Conservation (phyloP, 2,329 filamentous ascomycete genomes). For the Hypoxylon sp. region DNA sequence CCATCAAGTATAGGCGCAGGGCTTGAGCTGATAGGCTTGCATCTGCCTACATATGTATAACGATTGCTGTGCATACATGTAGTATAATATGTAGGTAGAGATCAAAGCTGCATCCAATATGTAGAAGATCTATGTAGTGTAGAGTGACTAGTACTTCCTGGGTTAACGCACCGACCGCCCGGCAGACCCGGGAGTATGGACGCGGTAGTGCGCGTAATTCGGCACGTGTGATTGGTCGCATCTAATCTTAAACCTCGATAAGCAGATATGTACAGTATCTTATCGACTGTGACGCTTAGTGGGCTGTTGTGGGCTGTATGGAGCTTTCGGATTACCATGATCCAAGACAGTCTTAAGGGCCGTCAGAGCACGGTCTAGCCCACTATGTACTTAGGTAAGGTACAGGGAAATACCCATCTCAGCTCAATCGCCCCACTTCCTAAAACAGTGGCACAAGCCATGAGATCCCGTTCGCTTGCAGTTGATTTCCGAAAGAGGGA, state of each 20-base stretch:
- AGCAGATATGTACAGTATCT: conserved; percentile 11
- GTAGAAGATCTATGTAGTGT: conserved; percentile 20
- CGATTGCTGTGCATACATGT: conserved; percentile 6
- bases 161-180: conserved; percentile 28
- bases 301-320: conserved; percentile 13
- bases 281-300: conserved; percentile 8
- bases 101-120: conserved; percentile 25
- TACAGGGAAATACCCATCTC: conserved; percentile 13
- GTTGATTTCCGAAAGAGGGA: conserved; percentile 45
- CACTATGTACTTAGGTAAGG: conserved; percentile 23
- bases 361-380: conserved; percentile 32
- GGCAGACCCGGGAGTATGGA: conserved; percentile 35
- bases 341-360: conserved; percentile 33
- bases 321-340: conserved; percentile 14
- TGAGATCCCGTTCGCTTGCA: conserved; percentile 44
- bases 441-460: conserved; percentile 37
- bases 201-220: conserved; percentile 30
- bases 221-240: conserved; percentile 34
- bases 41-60: conserved; percentile 15
- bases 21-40: conserved; percentile 39
- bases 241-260: neutral
- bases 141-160: conserved; percentile 28
- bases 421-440: conserved; percentile 43
- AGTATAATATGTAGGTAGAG: conserved; percentile 17
- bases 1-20: conserved; percentile 6